phyloP scores from a whole-genome alignment of 2,329 filamentous ascomycete genomes.

The Monosporascus sp. region DNA sequence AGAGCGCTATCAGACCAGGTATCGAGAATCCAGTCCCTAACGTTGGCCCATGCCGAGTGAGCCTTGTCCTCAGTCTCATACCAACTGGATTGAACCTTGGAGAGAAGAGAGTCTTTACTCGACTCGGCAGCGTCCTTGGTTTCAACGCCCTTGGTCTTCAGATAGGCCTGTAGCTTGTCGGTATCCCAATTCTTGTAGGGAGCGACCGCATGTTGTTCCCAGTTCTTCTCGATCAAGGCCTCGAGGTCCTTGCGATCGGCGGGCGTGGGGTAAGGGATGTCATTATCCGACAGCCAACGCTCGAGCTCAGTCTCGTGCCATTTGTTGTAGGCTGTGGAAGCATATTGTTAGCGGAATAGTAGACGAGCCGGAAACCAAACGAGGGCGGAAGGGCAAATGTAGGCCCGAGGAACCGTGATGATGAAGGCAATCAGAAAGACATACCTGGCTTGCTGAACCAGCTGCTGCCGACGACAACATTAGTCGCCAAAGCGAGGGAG shows the following conservation, averaged over 20 bases:
- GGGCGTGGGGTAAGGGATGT: slow-evolving; percentile 83
- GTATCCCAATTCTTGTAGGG: slow-evolving; percentile 76
- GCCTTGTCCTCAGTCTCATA: slow-evolving; percentile 74
- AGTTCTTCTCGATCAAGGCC: slow-evolving; percentile 81
- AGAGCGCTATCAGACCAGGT: slow-evolving; percentile 92
- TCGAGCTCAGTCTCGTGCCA: slow-evolving; percentile 98
- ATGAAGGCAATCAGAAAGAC: slow-evolving; percentile 27
- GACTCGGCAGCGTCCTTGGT: slow-evolving; percentile 60
- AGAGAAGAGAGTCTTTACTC: slow-evolving; percentile 62
- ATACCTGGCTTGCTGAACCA: slow-evolving; percentile 86
- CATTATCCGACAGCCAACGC: slow-evolving; percentile 89
- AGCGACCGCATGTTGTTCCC: slow-evolving; percentile 69
- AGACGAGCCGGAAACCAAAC: not conserved
- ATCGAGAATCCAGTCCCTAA: slow-evolving; percentile 91
- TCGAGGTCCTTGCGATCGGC: slow-evolving; percentile 94
- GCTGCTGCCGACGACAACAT: slow-evolving; percentile 64
- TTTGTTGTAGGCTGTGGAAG: slow-evolving; percentile 79
- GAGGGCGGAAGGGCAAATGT: too few species aligned
- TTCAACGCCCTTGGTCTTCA: slow-evolving; percentile 66
- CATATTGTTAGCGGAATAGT: slow-evolving; percentile 17
- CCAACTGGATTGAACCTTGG: slow-evolving; percentile 68
- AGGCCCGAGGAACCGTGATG: not conserved
- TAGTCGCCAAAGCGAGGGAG: slow-evolving; percentile 65
- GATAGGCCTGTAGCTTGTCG: slow-evolving; percentile 60
- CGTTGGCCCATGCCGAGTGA: slow-evolving; percentile 62